Evolutionary conservation across 306 rosid genomes (phyloP), one percentile per base, ranked within the genome.

Genomic region (Sophora flavescens): DNA sequence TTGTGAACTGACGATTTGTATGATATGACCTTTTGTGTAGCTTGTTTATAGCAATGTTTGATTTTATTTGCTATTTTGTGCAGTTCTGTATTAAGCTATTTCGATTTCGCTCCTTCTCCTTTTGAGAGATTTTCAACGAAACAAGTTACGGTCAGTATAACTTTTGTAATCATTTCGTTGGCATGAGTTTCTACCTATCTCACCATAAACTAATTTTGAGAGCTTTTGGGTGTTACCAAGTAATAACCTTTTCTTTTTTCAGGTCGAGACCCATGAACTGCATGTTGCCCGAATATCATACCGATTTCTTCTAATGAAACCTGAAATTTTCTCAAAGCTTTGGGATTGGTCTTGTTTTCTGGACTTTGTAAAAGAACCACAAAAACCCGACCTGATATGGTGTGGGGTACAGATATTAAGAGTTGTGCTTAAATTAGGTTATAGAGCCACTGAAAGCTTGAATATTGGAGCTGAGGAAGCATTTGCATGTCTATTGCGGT

Each of bases 311-410:
- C 74, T 88, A 39, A 28, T 80, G 68, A 81, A 89, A 42, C 67
- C 89, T 68, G 91, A 86, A 56, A 74, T 69, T 63, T 94, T 94
- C 82, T 64, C 86, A 4, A 82, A 89, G 86, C 82, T 83, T 50
- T 90, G 94, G 97, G 85, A 94, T 61, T 91, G 97, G 97, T 90
- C 93, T 5, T 90, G 91, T 85, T 91, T 88, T 68, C 57, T 83
- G 69, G 86, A 79, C 32, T 82, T 91, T 7, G 18, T 84, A 78
- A 74, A 83, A 69, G 87, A 79, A 74, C 70, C 70, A 6, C 11
- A 35, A 56, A 41, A 78, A 16, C 71, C 78, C 5, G 91, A 91
- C 78, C 78, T 89, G 79, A 79, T 68, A 78, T 94, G 98, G 98
- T 94, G 91, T 72, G 81, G 70, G 77, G 70, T 84, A 47, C 92